Evolutionary conservation across 495 filamentous ascomycete genomes (phyloP), one percentile per base, ranked within the genome.

Genomic region (Staphylotrichum tortipilum): DNA sequence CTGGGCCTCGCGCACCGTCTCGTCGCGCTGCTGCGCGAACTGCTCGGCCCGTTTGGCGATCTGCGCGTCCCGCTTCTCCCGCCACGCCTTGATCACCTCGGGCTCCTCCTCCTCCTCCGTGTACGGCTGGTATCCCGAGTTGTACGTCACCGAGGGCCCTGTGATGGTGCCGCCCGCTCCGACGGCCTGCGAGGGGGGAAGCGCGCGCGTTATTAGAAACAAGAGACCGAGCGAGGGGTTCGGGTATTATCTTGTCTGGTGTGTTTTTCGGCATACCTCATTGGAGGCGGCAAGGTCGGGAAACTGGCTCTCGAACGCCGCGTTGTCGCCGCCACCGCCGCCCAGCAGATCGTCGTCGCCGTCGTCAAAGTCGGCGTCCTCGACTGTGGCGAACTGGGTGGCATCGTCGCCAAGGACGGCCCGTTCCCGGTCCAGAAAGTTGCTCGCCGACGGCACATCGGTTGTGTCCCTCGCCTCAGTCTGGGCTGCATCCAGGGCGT

Each of bases 381-480:
- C 78, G 40, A 83, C 68, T 19, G 88, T 84, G 34, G 86, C 79
- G 63, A 98, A 98, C 72, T 89, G 88, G 50, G 85, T 78, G 42
- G 92, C 92, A 63, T 95, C 91, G 57, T 94, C 94, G 43, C 92
- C 92, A 3, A 97, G 80, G 12, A 82, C 71, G 5, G 89, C 90
- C 47, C 87, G 83, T 65, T 98, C 92, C 43, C 92, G 85, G 57
- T 83, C 78, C 10, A 96, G 81, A 70, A 98, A 96, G 65, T 95
- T 89, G 58, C 80, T 76, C 54, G 78, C 78, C 8, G 77, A 74
- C 9, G 64, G 69, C 40, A 60, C 63, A 36, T 65, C 67, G 22
- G 64, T 56, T 50, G 62, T 58, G 47, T 71, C 64, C 56, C 65
- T 63, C 30, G 74, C 64, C 7, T 69, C 70, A 12, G 71, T 74